Evolutionary conservation across 495 filamentous ascomycete species (phyloP).

Genomic region (Tuber microsphaerosporum): DNA sequence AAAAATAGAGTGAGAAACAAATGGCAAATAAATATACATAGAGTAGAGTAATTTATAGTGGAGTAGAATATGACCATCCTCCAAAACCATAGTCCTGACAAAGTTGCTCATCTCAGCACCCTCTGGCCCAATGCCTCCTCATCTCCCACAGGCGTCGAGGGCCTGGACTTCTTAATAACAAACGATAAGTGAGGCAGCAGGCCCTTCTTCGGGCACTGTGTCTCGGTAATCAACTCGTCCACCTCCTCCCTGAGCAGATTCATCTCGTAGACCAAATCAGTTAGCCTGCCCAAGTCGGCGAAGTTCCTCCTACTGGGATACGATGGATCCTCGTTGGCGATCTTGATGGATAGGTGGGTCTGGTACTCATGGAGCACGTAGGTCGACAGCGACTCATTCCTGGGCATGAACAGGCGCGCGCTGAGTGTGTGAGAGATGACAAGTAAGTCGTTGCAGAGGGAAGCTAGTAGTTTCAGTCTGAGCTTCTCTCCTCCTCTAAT

Average conservation of each 20-base stretch:
- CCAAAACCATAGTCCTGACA: neutral
- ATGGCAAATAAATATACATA: neutral
- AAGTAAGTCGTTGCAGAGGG: slow-evolving; percentile 39
- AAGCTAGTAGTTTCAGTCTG: slow-evolving; percentile 33
- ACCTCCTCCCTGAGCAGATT: slow-evolving; percentile 34
- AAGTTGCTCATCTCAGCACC: neutral
- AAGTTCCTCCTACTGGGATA: slow-evolving; percentile 19
- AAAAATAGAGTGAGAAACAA: neutral
- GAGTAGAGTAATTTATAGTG: neutral
- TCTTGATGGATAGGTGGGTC: slow-evolving; percentile 26
- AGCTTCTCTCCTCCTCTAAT: slow-evolving; percentile 23
- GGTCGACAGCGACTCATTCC: slow-evolving; percentile 34
- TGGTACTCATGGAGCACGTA: slow-evolving; percentile 36
- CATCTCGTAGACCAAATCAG: slow-evolving; percentile 38
- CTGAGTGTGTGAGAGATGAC: slow-evolving; percentile 40
- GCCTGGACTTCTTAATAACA: slow-evolving; percentile 32
- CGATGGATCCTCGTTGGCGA: slow-evolving; percentile 4
- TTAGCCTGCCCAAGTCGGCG: slow-evolving; percentile 32
- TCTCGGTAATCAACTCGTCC: slow-evolving; percentile 39
- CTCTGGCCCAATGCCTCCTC: slow-evolving; percentile 12
- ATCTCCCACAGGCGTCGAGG: slow-evolving; percentile 18
- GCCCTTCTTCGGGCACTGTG: slow-evolving; percentile 38
- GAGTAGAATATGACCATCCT: neutral
- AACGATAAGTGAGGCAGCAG: slow-evolving; percentile 37
- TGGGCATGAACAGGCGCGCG: slow-evolving; percentile 39